A percentile compares a stretch with the other conserved stretches of the same genome.
Conservation (phyloP, 2,329 filamentous ascomycete species). For the Penicillium hordei region DNA sequence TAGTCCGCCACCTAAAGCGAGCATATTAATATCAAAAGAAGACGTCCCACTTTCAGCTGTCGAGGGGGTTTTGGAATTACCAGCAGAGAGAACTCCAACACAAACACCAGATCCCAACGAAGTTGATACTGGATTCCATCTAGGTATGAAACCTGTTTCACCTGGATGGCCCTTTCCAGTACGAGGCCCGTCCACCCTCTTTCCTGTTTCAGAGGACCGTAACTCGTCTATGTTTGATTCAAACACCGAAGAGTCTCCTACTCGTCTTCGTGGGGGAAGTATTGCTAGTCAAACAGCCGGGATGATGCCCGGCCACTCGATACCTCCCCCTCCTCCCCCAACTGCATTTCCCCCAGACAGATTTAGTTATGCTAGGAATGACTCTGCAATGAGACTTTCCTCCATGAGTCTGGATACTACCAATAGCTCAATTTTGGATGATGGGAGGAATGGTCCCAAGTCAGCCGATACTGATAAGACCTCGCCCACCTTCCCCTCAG, state of each 20-base stretch:
- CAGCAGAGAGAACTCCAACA: slow-evolving; percentile 39
- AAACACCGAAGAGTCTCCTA: slow-evolving; percentile 24
- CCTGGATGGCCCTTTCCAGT: slow-evolving; percentile 33
- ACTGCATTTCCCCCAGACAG: slow-evolving; percentile 32
- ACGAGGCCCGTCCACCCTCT: slow-evolving; percentile 21
- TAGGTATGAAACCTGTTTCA: slow-evolving; percentile 31
- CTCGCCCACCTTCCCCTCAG: slow-evolving; percentile 35
- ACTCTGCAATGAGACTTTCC: slow-evolving; percentile 37
- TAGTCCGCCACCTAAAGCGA: slow-evolving; percentile 18
- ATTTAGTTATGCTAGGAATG: slow-evolving; percentile 36
- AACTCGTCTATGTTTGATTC: slow-evolving; percentile 23
- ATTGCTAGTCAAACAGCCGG: slow-evolving; percentile 38
- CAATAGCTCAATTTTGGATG: slow-evolving; percentile 41
- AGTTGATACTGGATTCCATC: slow-evolving; percentile 21
- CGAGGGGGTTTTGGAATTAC: slow-evolving; percentile 36
- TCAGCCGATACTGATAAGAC: slow-evolving; percentile 31
- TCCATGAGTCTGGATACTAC: slow-evolving; percentile 41
- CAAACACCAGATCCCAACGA: slow-evolving; percentile 37
- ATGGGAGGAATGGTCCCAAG: slow-evolving; percentile 28
- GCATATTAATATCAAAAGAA: slow-evolving; percentile 30
- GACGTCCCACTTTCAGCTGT: slow-evolving; percentile 36
- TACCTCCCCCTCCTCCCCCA: slow-evolving; percentile 40
- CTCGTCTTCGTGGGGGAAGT: slow-evolving; percentile 33
- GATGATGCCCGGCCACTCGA: slow-evolving; percentile 35
- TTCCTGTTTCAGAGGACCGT: slow-evolving; percentile 27